Percentiles rank a stretch among this genome's conserved stretches.
Conservation (phyloP, 164 flowering plant species). For the Nelumbo lutea region DNA sequence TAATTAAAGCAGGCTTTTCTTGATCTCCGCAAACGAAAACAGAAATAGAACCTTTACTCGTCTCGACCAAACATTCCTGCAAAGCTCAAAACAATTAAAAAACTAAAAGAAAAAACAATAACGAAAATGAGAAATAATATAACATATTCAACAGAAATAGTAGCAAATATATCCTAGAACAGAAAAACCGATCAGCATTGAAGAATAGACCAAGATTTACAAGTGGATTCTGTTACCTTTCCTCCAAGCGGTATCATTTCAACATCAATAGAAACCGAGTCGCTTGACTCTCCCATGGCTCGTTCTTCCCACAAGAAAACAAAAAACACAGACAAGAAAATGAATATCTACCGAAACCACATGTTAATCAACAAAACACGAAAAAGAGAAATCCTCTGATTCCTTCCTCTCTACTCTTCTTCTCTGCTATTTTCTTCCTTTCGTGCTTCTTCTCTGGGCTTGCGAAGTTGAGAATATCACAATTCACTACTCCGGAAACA, state of each 20-base stretch:
- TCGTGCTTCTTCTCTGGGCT: not conserved
- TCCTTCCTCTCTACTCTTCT: not conserved
- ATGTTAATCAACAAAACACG: not conserved
- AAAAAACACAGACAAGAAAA: not conserved
- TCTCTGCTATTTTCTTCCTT: not conserved
- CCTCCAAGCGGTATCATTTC: constrained; percentile 48
- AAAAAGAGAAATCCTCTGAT: not conserved
- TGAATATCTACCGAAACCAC: not conserved
- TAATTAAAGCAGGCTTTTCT: constrained; percentile 63
- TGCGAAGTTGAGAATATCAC: too few species aligned
- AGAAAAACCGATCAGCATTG: constrained; percentile 8
- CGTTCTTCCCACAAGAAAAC: constrained; percentile 9
- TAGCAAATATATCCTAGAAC: not conserved
- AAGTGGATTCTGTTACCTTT: constrained; percentile 28
- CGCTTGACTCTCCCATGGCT: constrained; percentile 55
- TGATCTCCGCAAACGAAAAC: constrained; percentile 63
- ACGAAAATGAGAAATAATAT: not conserved
- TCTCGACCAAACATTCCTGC: constrained; percentile 57
- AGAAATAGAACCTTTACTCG: constrained; percentile 54
- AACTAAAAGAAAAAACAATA: not conserved
- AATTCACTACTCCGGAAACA: not conserved
- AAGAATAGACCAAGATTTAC: constrained; percentile 4
- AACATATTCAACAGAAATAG: constrained; percentile 7
- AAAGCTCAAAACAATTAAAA: not conserved
- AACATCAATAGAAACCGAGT: constrained; percentile 51